Percentiles rank a stretch among this genome's conserved stretches.
These are phyloP conservation scores for Fraxinus greggii DNA, from an alignment of 305 asterid species.

Conservation along the genomic window DNA sequence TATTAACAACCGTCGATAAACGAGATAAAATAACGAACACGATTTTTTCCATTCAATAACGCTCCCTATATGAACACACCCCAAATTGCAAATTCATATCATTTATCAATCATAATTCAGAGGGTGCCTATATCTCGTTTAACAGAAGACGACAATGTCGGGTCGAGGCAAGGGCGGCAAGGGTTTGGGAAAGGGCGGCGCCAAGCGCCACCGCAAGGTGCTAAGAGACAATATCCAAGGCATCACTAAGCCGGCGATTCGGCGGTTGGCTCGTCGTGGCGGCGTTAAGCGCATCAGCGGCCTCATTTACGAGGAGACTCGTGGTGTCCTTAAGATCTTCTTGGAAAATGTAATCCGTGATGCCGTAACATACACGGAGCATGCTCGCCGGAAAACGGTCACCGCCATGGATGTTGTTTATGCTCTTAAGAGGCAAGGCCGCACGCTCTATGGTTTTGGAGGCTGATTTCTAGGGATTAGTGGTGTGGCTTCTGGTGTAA, in stretches of 20 bases:
- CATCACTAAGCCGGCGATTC: conserved; percentile 3
- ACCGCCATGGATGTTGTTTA: conserved; percentile 11
- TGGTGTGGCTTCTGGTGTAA: neutral
- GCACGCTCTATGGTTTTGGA: conserved; percentile 3
- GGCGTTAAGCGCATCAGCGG: conserved; percentile 18
- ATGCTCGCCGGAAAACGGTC: conserved; percentile 8
- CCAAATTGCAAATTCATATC: neutral
- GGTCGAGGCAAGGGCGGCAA: conserved; percentile 15
- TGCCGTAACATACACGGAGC: neutral
- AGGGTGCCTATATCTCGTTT: neutral
- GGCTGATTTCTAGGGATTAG: neutral
- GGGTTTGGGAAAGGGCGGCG: conserved; percentile 17
- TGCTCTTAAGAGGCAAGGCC: conserved; percentile 5
- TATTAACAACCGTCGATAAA: neutral
- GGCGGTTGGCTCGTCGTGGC: conserved; percentile 7
- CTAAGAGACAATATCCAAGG: conserved; percentile 7
- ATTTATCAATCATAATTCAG: neutral
- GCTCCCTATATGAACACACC: neutral
- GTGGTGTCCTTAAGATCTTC: neutral
- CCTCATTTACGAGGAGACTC: conserved; percentile 4
- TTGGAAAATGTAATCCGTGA: neutral
- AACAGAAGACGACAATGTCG: neutral
- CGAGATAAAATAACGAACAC: neutral
- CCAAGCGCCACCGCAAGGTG: conserved; percentile 14
- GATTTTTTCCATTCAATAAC: neutral